Conservation (phyloP, 1,139 yeast species). For the Pichia sp. region DNA sequence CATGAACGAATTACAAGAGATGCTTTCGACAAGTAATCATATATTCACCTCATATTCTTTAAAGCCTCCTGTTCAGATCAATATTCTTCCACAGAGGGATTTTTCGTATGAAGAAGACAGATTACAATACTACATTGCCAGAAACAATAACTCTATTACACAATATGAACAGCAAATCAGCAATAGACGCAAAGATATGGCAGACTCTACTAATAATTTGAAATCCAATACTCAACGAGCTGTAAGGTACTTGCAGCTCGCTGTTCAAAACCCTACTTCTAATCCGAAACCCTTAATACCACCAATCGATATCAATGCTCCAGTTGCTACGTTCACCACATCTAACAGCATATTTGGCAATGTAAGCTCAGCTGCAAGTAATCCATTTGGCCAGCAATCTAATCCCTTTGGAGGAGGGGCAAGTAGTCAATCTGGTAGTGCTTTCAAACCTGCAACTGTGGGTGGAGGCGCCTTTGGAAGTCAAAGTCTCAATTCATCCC, state of each 20-base stretch:
- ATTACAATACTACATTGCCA: slow-evolving; percentile 44
- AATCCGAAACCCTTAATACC: slow-evolving; percentile 41
- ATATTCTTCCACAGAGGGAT: slow-evolving; percentile 51
- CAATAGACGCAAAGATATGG: slow-evolving; percentile 46
- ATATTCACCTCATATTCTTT: slow-evolving; percentile 38
- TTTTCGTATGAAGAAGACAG: slow-evolving; percentile 55
- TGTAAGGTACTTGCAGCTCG: slow-evolving; percentile 52
- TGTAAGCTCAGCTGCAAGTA: background rate
- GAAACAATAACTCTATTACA: slow-evolving; percentile 34
- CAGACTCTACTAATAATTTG: slow-evolving; percentile 39
- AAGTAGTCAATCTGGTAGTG: background rate
- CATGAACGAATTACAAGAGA: slow-evolving; percentile 21
- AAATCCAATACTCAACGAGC: slow-evolving; percentile 44
- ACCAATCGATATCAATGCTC: slow-evolving; percentile 24
- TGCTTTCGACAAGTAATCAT: slow-evolving; percentile 13
- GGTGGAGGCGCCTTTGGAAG: slow-evolving; percentile 14
- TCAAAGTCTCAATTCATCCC: slow-evolving; percentile 15
- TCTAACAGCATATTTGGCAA: slow-evolving; percentile 12
- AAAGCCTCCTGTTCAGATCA: slow-evolving; percentile 36
- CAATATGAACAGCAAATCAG: slow-evolving; percentile 40
- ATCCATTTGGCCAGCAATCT: slow-evolving; percentile 20
- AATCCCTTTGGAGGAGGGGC: slow-evolving; percentile 20
- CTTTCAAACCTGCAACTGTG: slow-evolving; percentile 16
- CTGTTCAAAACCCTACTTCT: slow-evolving; percentile 36
- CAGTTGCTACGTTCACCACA: background rate